Evolutionary conservation across 176 grass and related monocot species (phyloP), one percentile per base, ranked within the genome.

Genomic region (Avena sativa): DNA sequence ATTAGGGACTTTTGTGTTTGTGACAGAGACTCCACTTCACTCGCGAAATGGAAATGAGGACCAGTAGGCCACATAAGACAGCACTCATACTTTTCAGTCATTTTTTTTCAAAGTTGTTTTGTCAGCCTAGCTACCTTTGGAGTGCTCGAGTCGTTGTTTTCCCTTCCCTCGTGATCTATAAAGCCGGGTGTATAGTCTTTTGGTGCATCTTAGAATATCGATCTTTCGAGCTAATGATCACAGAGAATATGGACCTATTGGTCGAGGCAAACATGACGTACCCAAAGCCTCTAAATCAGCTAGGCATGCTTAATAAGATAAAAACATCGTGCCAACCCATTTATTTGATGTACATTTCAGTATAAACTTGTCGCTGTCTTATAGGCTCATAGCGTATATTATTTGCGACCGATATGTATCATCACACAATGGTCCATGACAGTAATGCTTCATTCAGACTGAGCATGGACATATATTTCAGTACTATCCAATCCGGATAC

Each of bases 21-120:
- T 79, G 79, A 86, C 84, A 61, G 61, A 65, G 53, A 81, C 66
- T 71, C 84, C 79, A 86, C 72, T 86, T 56, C 73, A 86, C 52
- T 86, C 28, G 47, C 13, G 12, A 71, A 71, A 71, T 83, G 61
- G 61, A 70, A 86, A 38, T 30, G 48, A 47, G 84, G 84, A 20
- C 5, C 38, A 47, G 47, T 17, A 67, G 5, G 66, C 66, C 32
- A 69, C 30, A 69, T 69, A 69, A 36, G 66, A 69, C 9, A 69
- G 59, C 78, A 86, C 88, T 89, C 19, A 70, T 34, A 34, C 6
- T 70, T 70, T 63, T 63, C 23, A 43, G 67, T 32, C 13, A 23
- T 51, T 12, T 59, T 65, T 65, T 26, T 65, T 25, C 25, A 8
- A 69, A 40, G 34, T 70, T 63, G 21, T 11, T 28, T 65, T 65